Percentiles rank a stretch among this genome's conserved stretches.
These are phyloP conservation scores for Pyricularia pennisetigena DNA, from an alignment of 2,329 filamentous ascomycete genomes.

Conservation along the genomic window DNA sequence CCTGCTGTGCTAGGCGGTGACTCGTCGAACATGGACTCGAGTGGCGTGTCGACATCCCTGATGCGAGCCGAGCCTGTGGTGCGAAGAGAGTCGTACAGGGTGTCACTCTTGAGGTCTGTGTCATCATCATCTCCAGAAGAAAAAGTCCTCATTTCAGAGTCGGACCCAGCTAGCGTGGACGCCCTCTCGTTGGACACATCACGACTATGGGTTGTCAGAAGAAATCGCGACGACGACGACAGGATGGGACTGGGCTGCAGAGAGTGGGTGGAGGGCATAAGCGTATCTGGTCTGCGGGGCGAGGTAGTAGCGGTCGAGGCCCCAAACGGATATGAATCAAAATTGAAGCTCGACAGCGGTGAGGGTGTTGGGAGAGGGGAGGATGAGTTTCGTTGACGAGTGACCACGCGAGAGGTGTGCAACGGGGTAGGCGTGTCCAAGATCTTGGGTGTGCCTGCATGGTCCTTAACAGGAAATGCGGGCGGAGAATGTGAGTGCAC, in stretches of 20 bases:
- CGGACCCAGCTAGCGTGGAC: slow-evolving; percentile 60
- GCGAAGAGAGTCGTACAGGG: slow-evolving; percentile 65
- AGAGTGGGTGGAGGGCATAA: not conserved
- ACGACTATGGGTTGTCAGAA: slow-evolving; percentile 28
- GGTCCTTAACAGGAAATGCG: not conserved
- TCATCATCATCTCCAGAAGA: slow-evolving; percentile 67
- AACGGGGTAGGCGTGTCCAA: slow-evolving; percentile 5
- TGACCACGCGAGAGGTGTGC: slow-evolving; percentile 10
- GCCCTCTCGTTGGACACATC: slow-evolving; percentile 37
- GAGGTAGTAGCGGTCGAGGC: slow-evolving; percentile 20
- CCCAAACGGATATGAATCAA: slow-evolving; percentile 39
- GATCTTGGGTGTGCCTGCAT: slow-evolving; percentile 2
- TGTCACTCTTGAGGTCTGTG: slow-evolving; percentile 70
- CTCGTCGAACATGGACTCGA: slow-evolving; percentile 76
- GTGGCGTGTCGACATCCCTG: slow-evolving; percentile 57
- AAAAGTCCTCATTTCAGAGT: slow-evolving; percentile 55
- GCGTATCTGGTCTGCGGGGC: slow-evolving; percentile 6
- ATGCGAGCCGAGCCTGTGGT: slow-evolving; percentile 59
- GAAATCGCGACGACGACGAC: slow-evolving; percentile 14
- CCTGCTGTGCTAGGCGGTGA: slow-evolving; percentile 53
- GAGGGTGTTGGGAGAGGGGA: slow-evolving; percentile 47
- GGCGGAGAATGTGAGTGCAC: slow-evolving; percentile 17
- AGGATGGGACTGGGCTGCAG: slow-evolving; percentile 4
- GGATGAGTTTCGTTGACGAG: slow-evolving; percentile 34
- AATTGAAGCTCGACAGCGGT: slow-evolving; percentile 42